These are phyloP conservation scores for Talaromyces adpressus DNA, from an alignment of 495 filamentous ascomycete genomes.

Conservation along the genomic window DNA sequence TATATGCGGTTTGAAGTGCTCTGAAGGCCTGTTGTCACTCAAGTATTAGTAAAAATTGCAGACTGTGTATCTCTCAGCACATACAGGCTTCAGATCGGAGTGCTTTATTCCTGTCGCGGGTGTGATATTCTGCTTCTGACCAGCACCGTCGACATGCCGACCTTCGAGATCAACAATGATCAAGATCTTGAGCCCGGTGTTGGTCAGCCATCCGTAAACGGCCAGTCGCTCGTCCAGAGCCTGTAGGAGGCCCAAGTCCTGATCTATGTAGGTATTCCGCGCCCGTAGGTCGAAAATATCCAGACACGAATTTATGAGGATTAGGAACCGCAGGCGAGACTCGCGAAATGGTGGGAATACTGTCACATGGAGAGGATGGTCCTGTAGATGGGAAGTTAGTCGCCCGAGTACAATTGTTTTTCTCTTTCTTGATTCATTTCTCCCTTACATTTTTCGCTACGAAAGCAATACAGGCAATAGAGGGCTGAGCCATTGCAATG, in stretches of 20 bases:
- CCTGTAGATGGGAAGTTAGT: constrained; percentile 43
- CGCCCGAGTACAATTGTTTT: not conserved
- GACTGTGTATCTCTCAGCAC: constrained; percentile 15
- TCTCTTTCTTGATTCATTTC: not conserved
- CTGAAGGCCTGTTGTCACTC: constrained; percentile 60
- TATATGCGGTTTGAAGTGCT: constrained; percentile 86
- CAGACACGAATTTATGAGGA: constrained; percentile 81
- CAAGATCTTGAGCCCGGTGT: constrained; percentile 85
- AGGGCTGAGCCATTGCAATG: constrained; percentile 42
- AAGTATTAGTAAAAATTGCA: constrained; percentile 6
- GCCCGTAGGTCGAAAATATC: constrained; percentile 85
- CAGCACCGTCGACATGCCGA: constrained; percentile 20
- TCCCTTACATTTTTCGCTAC: constrained; percentile 78
- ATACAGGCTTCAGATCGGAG: constrained; percentile 71
- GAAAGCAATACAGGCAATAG: constrained; percentile 85
- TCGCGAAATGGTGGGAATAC: constrained; percentile 71
- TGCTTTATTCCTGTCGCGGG: constrained; percentile 58
- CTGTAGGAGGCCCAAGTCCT: constrained; percentile 88
- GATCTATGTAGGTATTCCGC: constrained; percentile 57
- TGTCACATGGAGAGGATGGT: constrained; percentile 90
- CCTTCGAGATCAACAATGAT: constrained; percentile 84
- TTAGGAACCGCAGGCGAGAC: constrained; percentile 74
- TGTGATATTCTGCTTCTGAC: constrained; percentile 23
- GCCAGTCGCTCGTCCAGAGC: constrained; percentile 87
- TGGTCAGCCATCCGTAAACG: constrained; percentile 94